Conservation (phyloP, 345 rosid species). For the Eucalyptus urophylla region DNA sequence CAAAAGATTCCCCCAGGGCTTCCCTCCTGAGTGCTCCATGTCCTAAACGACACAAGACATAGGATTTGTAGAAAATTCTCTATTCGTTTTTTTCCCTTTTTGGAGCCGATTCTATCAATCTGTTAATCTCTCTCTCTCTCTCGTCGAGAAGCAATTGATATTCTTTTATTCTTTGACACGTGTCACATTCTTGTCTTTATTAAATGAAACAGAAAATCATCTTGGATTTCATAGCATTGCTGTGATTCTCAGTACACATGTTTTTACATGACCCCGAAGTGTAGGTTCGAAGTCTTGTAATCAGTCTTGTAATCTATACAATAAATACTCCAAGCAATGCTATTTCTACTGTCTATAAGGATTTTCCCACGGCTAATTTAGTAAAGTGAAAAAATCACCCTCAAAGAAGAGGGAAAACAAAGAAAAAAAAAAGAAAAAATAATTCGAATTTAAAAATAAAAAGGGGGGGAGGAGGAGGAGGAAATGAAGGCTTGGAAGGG, state of each 20-base stretch:
- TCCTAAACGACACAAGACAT: background rate
- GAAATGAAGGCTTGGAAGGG: too few species aligned
- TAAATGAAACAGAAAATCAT: background rate
- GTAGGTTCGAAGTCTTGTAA: background rate
- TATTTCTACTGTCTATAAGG: background rate
- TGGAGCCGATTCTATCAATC: background rate
- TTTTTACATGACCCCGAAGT: background rate
- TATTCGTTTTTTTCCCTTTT: background rate
- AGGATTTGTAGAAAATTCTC: background rate
- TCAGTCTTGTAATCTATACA: background rate
- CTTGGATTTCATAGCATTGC: background rate
- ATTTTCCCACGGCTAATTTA: background rate
- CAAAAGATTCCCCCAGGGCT: slow-evolving; percentile 40
- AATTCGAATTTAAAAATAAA: too few species aligned
- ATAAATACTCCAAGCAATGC: background rate
- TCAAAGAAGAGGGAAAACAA: too few species aligned
- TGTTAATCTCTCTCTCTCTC: background rate
- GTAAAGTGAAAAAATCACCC: background rate
- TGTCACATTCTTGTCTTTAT: background rate
- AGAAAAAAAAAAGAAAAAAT: too few species aligned
- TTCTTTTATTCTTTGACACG: background rate
- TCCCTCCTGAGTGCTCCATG: slow-evolving; percentile 33
- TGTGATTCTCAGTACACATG: background rate
- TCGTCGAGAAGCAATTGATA: background rate
- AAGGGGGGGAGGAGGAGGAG: too few species aligned